Base-by-base conservation (phyloP, 1,284 basidiomycete genomes). In the Volvariella volvacea region DNA sequence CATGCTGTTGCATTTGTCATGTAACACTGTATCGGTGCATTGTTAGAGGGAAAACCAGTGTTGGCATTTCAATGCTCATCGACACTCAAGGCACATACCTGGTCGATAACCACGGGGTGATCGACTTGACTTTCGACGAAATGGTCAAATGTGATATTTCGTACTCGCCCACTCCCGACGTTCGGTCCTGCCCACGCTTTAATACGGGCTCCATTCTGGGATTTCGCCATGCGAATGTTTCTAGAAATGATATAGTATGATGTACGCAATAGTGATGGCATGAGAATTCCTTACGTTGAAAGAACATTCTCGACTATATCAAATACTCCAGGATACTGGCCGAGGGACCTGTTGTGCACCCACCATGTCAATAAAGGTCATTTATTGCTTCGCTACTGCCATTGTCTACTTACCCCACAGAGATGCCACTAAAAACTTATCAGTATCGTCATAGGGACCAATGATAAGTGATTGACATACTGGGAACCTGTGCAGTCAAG, bases 291-390 rank as follows among this genome's bases (percentile, higher is more conserved):
- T 32, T 49, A 74, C 72, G 57, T 65, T 16, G 72, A 73, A 8
- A 70, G 66, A n/a, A 83, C 71, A 52, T 85, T 78, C 46, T 76
- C 66, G n/a, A 84, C 78, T 38, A 87, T 79, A 54, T 83, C 80
- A 41, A 72, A 78, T 48, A 74, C 62, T 4, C 76, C 77, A 14
- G 75, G 65, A 52, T 74, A 82, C 62, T 82, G 71, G 0, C 72
- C 71, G 4, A 75, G 58, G 12, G 74, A 74, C 4, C 59, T 65
- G 30, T 17, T 9, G 14, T 17, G n/a, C n/a, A n/a, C n/a, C n/a
- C n/a, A n/a, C n/a, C n/a, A n/a, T n/a, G n/a, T n/a, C n/a, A n/a
- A 33, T 3, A 16, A 6, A 16, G n/a, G 31, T n/a, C 15, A 42
- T n/a, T n/a, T 28, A 28, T 19, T 16, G 33, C 3, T 15, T 10